Conservation (phyloP, 352 stramenopile species). For the Globisporangium paddicum region DNA sequence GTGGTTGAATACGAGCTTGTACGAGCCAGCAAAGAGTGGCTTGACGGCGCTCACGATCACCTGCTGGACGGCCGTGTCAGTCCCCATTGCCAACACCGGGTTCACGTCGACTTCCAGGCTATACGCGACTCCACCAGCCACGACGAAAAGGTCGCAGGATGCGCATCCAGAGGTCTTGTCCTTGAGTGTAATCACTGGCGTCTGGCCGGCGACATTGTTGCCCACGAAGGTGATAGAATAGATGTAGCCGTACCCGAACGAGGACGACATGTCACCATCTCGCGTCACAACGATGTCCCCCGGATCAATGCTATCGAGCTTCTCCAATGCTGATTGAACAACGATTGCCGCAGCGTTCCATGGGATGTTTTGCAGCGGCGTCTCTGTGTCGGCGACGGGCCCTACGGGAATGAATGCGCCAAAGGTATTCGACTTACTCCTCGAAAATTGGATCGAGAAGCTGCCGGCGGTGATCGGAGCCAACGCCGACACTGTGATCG, state of each 20-base stretch:
- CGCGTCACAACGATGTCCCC: slow-evolving; percentile 69
- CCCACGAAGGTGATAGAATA: slow-evolving; percentile 78
- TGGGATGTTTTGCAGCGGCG: slow-evolving; percentile 17
- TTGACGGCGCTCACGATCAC: slow-evolving; percentile 54
- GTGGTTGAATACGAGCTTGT: slow-evolving; percentile 41
- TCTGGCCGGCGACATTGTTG: slow-evolving; percentile 64
- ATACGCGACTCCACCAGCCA: slow-evolving; percentile 27
- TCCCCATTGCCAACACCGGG: slow-evolving; percentile 51
- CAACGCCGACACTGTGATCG: slow-evolving; percentile 47
- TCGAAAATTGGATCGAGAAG: slow-evolving; percentile 42
- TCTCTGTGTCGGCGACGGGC: slow-evolving; percentile 8
- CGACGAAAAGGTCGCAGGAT: slow-evolving; percentile 34
- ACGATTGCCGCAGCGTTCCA: slow-evolving; percentile 36
- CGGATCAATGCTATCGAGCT: slow-evolving; percentile 24
- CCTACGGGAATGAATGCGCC: slow-evolving; percentile 30
- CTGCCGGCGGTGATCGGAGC: slow-evolving; percentile 46
- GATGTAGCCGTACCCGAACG: slow-evolving; percentile 59
- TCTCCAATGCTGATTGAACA: slow-evolving; percentile 28
- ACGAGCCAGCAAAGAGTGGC: slow-evolving; percentile 50
- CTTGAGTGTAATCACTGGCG: slow-evolving; percentile 24
- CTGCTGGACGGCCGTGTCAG: slow-evolving; percentile 66
- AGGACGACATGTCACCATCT: slow-evolving; percentile 51
- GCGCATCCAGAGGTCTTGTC: slow-evolving; percentile 14
- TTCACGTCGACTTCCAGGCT: slow-evolving; percentile 32
- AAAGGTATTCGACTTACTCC: slow-evolving; percentile 19